Conservation (phyloP, 768 basidiomycete genomes). For the Tephrocybe sp. region DNA sequence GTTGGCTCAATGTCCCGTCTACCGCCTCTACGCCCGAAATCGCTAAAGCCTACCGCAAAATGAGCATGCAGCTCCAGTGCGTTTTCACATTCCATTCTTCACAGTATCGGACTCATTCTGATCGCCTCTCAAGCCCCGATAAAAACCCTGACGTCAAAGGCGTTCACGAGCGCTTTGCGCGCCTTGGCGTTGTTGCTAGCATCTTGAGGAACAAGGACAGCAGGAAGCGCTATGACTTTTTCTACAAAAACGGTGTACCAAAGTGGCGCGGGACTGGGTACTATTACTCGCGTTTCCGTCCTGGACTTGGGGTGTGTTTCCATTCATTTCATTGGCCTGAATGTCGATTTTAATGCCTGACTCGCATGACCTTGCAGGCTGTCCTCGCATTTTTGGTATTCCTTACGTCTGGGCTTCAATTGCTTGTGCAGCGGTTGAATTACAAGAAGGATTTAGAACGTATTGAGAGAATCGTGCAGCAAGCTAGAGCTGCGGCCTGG, state of each 20-base stretch:
- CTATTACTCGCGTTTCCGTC: constrained; percentile 94
- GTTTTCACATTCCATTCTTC: constrained; percentile 24
- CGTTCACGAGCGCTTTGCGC: constrained; percentile 87
- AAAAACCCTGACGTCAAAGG: constrained; percentile 88
- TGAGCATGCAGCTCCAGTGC: constrained; percentile 88
- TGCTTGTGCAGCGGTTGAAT: constrained; percentile 74
- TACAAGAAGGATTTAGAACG: constrained; percentile 69
- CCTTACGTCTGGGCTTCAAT: constrained; percentile 80
- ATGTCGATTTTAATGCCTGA: constrained; percentile 1
- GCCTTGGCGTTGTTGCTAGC: constrained; percentile 79
- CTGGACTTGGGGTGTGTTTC: constrained; percentile 72
- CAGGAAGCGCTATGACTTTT: constrained; percentile 86
- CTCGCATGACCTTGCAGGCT: constrained; percentile 37
- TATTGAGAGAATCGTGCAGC: constrained; percentile 55
- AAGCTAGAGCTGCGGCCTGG: constrained; percentile 79
- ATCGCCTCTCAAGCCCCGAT: constrained; percentile 66
- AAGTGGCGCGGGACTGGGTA: constrained; percentile 96
- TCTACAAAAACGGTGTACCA: constrained; percentile 97
- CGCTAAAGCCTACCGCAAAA: constrained; percentile 86
- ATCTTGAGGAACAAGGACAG: constrained; percentile 78
- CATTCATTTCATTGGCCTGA: neutral
- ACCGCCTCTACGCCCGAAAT: constrained; percentile 77
- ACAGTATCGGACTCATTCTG: neutral
- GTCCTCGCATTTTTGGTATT: constrained; percentile 76
- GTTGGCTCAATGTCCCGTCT: constrained; percentile 79